A percentile compares a stretch with the other conserved stretches of the same genome.
These are phyloP conservation scores for Taphrina wiesneri DNA, from an alignment of 1,139 yeast genomes.

Conservation along the genomic window DNA sequence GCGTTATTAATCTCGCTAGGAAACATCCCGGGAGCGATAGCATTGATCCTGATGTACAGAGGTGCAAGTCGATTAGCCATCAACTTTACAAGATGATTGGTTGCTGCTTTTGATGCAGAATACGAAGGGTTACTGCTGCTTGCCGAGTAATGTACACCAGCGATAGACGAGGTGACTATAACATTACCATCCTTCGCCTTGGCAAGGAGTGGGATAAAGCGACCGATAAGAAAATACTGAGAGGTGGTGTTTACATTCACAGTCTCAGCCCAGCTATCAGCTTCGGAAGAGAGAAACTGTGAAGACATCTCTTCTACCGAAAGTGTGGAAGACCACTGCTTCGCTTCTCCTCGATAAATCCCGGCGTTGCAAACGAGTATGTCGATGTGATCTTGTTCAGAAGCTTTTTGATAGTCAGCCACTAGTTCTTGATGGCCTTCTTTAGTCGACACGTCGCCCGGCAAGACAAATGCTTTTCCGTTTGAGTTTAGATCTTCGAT, in stretches of 20 bases:
- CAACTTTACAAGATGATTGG: slow-evolving; percentile 39
- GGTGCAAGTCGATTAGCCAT: slow-evolving; percentile 38
- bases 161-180: slow-evolving; percentile 39
- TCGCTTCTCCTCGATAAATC: slow-evolving; percentile 32
- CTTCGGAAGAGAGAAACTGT: slow-evolving; percentile 33
- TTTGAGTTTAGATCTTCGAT: neutral
- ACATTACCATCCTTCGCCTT: slow-evolving; percentile 36
- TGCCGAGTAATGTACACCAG: slow-evolving; percentile 38
- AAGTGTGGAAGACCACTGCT: slow-evolving; percentile 13
- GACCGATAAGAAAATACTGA: slow-evolving; percentile 39
- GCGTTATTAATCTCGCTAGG: slow-evolving; percentile 38
- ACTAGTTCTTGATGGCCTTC: slow-evolving; percentile 36
- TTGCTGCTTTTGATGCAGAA: slow-evolving; percentile 40
- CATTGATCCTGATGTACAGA: slow-evolving; percentile 39
- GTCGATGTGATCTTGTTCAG: slow-evolving; percentile 38
- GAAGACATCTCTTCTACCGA: slow-evolving; percentile 36
- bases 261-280: slow-evolving; percentile 33
- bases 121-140: slow-evolving; percentile 34
- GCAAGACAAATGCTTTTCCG: slow-evolving; percentile 34
- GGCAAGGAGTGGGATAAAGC: slow-evolving; percentile 36
- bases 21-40: slow-evolving; percentile 39
- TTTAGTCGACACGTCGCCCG: slow-evolving; percentile 39
- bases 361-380: slow-evolving; percentile 40
- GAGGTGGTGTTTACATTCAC: slow-evolving; percentile 35
- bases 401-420: slow-evolving; percentile 32